Conservation (phyloP, 2,329 filamentous ascomycete genomes). For the Hypocrella siamensis region DNA sequence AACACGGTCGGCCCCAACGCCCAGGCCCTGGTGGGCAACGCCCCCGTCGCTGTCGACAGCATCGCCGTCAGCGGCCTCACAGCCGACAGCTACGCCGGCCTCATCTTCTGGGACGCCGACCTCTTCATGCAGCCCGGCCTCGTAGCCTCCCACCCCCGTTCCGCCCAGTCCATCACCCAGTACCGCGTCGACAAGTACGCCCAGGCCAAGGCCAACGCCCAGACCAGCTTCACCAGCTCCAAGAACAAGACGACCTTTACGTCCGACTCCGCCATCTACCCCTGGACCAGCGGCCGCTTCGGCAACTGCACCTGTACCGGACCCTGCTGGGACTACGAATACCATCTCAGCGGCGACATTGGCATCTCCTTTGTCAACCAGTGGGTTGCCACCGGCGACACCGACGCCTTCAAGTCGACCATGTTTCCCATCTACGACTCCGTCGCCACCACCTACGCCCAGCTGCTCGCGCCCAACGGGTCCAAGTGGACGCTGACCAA, state of each 20-base stretch:
- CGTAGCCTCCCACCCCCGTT: constrained; percentile 10
- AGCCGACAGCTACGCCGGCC: constrained; percentile 13
- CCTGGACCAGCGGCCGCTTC: constrained; percentile 51
- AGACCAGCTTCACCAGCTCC: constrained; percentile 1
- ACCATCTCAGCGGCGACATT: constrained; percentile 56
- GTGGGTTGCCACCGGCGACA: constrained; percentile 11
- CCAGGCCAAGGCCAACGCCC: constrained; percentile 31
- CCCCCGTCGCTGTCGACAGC: constrained; percentile 7
- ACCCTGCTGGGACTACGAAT: constrained; percentile 54
- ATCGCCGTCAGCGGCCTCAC: constrained; percentile 12
- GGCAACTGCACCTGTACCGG: constrained; percentile 48
- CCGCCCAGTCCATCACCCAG: constrained; percentile 11
- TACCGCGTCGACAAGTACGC: constrained; percentile 12
- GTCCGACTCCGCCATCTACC: constrained; percentile 40
- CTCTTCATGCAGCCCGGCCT: constrained; percentile 13
- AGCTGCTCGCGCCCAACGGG: constrained; percentile 44
- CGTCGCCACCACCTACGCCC: constrained; percentile 42
- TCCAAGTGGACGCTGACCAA: constrained; percentile 29
- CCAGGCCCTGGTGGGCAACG: constrained; percentile 16
- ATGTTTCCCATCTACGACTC: constrained; percentile 50
- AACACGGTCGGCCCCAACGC: constrained; percentile 29
- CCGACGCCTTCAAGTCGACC: constrained; percentile 6
- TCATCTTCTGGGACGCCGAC: constrained; percentile 16
- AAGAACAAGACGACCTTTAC: constrained; percentile 34
- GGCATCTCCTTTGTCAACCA: constrained; percentile 24